Base-by-base conservation (phyloP, 2,329 filamentous ascomycete genomes). In the Cordyceps tenuipes region DNA sequence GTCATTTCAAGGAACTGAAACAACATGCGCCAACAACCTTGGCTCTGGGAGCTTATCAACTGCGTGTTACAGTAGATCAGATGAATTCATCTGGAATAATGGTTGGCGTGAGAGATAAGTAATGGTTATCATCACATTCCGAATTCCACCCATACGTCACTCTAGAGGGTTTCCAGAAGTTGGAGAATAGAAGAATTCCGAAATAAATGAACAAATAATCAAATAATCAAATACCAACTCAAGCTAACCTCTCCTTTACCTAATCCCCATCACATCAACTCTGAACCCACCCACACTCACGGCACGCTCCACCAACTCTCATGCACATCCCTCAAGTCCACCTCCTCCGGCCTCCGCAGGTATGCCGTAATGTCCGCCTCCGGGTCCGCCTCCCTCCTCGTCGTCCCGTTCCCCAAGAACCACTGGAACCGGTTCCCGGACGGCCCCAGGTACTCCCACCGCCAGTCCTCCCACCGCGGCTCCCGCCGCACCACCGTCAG, bases 401-500 rank as follows among this genome's bases (percentile, higher is more conserved):
- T 87, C 71, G 80, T 82, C 0, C 86, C 86, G 66, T 85, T 85
- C 0, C 86, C 86, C 65, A 88, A 81, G 66, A 83, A 77, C 72
- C 73, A 89, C 3, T 77, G 73, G 63, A 87, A 84, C 8, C 83
- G 69, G 49, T 81, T 81, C 0, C 74, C 75, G 68, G 73, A 72
- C 2, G 71, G 69, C 0, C 70, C 68, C 0, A 79, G 66, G 53
- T 81, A 77, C 66, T 76, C 71, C 63, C 79, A 82, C 61, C 80
- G 74, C 68, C 74, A 84, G 59, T 84, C 81, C 65, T 83, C 81
- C 79, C 80, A 83, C 10, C 80, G 68, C 1, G 80, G 80, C n/a
- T 80, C 73, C 23, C 76, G 70, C 26, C 83, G 75, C 8, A 87
- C 76, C 15, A 82, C 77, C 2, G 84, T 85, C 36, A 84, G 73